Base-by-base conservation (phyloP, 179 eudicot species). In the Amaranthus tricolor region DNA sequence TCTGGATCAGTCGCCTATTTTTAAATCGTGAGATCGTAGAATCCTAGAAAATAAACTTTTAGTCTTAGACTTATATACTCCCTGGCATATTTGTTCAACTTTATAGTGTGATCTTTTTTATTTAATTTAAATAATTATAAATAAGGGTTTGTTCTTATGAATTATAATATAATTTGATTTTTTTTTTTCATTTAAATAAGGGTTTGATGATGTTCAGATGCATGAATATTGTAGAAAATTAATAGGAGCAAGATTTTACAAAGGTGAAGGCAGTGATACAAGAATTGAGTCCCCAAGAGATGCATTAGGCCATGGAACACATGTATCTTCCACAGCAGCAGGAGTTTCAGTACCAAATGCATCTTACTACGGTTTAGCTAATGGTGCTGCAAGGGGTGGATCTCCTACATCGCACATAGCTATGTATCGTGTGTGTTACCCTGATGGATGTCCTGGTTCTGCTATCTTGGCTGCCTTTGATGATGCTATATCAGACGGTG, bases 401-500 rank as follows among this genome's bases (percentile, higher is more conserved):
- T 88, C 91, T 13, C 86, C 92, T 5, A 61, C 79, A 43, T 83
- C 90, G 5, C 88, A 86, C 48, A 79, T 91, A 45, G 94, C 97
- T 20, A 73, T 83, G 84, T 89, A 91, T 47, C 76, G 85, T 31
- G 92, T 91, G 40, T 91, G 94, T 66, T 7, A 74, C 24, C 4
- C 17, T 7, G 3, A 0, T 6, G 92, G 89, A 6, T 91, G 97
- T 60, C 71, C 53, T 1, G 94, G 92, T 13, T 88, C 95, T 0
- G 82, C 85, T 21, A 88, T 91, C 59, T 62, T 88, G 57, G 88
- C 88, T 5, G 97, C 84, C 3, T 86, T 91, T 74, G 90, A 91
- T 45, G 97, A 91, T 69, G 97, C 94, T 1, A 87, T 89, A 5
- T 76, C 78, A 0, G 94, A 91, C 68, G 97, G 92, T 0, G 91